These are phyloP conservation scores for Maudiozyma turicensis DNA, from an alignment of 805 yeast genomes.

Conservation along the genomic window DNA sequence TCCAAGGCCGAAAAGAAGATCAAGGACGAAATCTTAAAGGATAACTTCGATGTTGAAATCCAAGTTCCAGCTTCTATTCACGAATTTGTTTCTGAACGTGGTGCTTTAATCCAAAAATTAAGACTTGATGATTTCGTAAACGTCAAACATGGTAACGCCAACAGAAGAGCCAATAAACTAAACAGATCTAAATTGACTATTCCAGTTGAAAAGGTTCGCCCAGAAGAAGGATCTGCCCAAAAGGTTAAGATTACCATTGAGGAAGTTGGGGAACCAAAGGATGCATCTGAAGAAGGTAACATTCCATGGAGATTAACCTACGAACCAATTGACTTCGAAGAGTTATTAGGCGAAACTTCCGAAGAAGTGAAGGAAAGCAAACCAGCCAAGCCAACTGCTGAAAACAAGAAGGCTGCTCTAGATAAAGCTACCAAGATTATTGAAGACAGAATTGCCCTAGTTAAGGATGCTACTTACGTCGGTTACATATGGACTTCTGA, in stretches of 20 bases:
- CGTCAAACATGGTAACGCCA: conserved; percentile 46
- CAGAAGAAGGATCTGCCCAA: conserved; percentile 25
- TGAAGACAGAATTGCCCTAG: conserved; percentile 39
- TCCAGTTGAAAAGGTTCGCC: conserved; percentile 40
- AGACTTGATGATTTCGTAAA: conserved; percentile 44
- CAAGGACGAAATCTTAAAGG: conserved; percentile 44
- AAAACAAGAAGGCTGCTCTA: conserved; percentile 39
- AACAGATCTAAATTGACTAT: conserved; percentile 34
- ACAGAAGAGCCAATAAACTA: conserved; percentile 42
- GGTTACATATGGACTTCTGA: conserved; percentile 59
- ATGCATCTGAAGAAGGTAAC: conserved; percentile 19
- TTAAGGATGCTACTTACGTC: conserved; percentile 35
- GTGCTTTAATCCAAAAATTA: conserved; percentile 48
- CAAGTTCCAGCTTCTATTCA: conserved; percentile 51
- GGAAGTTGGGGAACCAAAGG: conserved; percentile 23
- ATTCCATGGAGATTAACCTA: conserved; percentile 61
- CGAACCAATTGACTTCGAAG: conserved; percentile 27
- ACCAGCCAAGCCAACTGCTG: conserved; percentile 34
- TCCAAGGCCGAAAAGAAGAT: conserved; percentile 56
- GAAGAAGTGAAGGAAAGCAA: conserved; percentile 39
- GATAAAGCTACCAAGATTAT: conserved; percentile 30
- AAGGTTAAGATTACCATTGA: conserved; percentile 40
- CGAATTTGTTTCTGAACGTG: conserved; percentile 55
- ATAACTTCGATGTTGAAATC: conserved; percentile 42
- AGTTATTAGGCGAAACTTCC: conserved; percentile 23